A percentile compares a stretch with the other conserved stretches of the same genome.
phyloP scores from a whole-genome alignment of 305 asterid genomes.

The Solanum hybrid region DNA sequence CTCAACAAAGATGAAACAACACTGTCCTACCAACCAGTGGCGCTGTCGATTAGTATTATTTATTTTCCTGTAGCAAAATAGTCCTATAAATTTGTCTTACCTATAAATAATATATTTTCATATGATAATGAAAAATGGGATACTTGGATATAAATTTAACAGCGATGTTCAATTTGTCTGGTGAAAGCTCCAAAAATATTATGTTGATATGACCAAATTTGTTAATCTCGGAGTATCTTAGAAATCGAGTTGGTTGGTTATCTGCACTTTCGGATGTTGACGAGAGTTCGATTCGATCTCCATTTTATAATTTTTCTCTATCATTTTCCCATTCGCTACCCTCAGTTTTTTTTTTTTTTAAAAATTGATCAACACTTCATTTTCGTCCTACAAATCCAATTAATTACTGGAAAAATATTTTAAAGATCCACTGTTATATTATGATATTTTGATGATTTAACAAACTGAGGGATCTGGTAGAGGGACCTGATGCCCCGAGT shows the following conservation, averaged over 20 bases:
- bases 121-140: not conserved
- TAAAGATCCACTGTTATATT: no score
- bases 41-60: not conserved
- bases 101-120: not conserved
- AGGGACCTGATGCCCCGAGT: not conserved
- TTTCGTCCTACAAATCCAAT: not conserved
- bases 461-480: not conserved
- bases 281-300: not conserved
- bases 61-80: not conserved
- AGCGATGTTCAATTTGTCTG: not conserved
- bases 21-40: not conserved
- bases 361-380: not conserved
- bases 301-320: not conserved
- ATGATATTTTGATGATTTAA: not conserved
- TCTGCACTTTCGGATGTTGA: not conserved
- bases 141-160: not conserved
- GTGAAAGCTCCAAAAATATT: not conserved
- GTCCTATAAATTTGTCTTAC: not conserved
- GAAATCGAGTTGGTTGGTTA: not conserved
- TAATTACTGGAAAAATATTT: no score
- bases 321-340: not conserved
- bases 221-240: not conserved
- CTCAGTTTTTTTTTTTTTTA: not conserved
- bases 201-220: not conserved
- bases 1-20: not conserved